Evolutionary conservation across 1,139 yeast species (phyloP), one percentile per base, ranked within the genome.

Genomic region (Hyphopichia pseudoburtonii): DNA sequence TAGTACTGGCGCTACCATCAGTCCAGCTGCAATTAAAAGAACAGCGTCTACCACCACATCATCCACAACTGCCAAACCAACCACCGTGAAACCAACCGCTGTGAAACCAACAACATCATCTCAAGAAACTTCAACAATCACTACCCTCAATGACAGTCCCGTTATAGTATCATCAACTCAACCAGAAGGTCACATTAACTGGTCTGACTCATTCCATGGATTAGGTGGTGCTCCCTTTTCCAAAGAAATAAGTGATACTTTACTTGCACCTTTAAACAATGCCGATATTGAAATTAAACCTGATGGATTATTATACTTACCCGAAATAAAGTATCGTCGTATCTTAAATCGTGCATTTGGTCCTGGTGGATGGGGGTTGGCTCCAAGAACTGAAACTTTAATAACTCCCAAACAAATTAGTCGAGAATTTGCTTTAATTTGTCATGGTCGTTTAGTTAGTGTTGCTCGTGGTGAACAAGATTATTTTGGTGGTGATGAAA

Each of bases 331-430:
- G 57, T 92, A 92, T 57, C 78, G 98, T 45, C 76, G 98, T 33
- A 84, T 89, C 24, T 64, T 92, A 49, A 90, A 90, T 62, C 73
- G 74, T 28, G 95, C 97, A 0, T 90, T 92, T 68, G 98, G 98
- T 2, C 97, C 98, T 2, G 98, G 98, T 17, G 97, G 96, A 1
- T 92, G 98, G 98, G 98, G 98, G 0, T 69, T 92, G 41, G 96
- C 95, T 0, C 97, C 98, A 8, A 69, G 98, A 40, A 84, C 96
- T 0, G 94, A 86, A 47, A 84, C 96, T 0, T 66, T 78, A 37
- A 80, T 92, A 21, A 83, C 95, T 1, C 69, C 71, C 12, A 69
- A 66, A 42, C 75, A 75, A 44, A 65, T 78, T 26, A 86, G 96
- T 7, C 74, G 98, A 43, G 98, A 92, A 56, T 92, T 87, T 54